Base-by-base conservation (phyloP, 768 basidiomycete species). In the Psilocybe azurescens region DNA sequence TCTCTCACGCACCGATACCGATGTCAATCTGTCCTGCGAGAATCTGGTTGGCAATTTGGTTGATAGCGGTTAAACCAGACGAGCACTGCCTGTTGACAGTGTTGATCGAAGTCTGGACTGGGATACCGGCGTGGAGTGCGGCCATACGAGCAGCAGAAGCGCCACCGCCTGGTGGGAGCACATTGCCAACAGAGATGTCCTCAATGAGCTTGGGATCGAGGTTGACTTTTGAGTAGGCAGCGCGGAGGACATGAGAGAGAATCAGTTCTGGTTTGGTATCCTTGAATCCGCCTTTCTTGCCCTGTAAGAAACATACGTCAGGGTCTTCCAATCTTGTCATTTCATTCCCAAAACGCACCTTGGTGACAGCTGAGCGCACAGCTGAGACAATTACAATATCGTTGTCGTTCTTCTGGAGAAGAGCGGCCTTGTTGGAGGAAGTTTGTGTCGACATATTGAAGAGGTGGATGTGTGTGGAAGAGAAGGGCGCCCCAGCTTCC, bases 1-100 rank as follows among this genome's bases (percentile, higher is more conserved):
- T 53, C 8, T 18, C 33, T 20, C 32, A 75, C 87, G 64, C 70
- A 89, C 93, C 94, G 56, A 97, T 92, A 46, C 95, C 95, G 67
- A 96, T 88, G 69, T 93, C 89, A 65, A 96, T 96, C 77, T 94
- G 89, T 0, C 93, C 91, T 1, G 83, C 73, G 16, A 76, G 72
- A 69, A 97, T 96, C 71, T 89, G 81, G 72, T 90, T 91, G 32
- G 94, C 92, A 65, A 97, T 90, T 72, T 89, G 86, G 74, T 86
- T 87, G 68, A 96, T 84, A 9, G 92, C 90, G 29, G 90, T 88
- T 48, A 97, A 81, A 44, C 95, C 94, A 39, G 89, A 91, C 1
- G 93, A 94, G 77, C 95, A 97, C 75, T 96, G 94, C 32, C 95
- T 83, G 78, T 97, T 96, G 65, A 95, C 84, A 16, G 93, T 95